Base-by-base conservation (phyloP, 805 yeast genomes). In the Spencermartinsiella europaea region DNA sequence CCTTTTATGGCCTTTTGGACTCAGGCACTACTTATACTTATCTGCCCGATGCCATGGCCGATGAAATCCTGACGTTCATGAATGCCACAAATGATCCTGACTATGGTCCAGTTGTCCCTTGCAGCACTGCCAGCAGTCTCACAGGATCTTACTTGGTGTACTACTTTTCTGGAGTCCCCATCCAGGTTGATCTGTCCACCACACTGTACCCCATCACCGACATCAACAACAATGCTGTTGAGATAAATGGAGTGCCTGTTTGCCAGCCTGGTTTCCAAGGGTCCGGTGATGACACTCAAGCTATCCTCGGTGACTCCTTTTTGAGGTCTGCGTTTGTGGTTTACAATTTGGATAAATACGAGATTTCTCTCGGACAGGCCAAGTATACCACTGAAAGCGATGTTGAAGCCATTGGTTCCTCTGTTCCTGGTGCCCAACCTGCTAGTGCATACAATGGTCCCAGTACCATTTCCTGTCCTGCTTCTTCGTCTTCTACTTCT, bases 321-420 rank as follows among this genome's bases (percentile, higher is more conserved):
- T 65, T 84, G 51, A 69, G 85, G 42, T 72, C 76, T 39, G 83
- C 81, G 2, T 85, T 83, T 59, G 73, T 77, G 25, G 87, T 81
- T n/a, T 81, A 75, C 62, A 85, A 85, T 61, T 66, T 81, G 42
- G 86, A 81, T 15, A 74, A 72, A 53, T 62, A 62, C 42, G 71
- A 76, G 55, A 66, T 83, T 31, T 76, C 83, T 0, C 49, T 84
- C 45, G 88, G 81, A 7, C 75, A 71, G 51, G 70, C 76, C 21
- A 45, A 38, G 16, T 54, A 38, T 47, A 54, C 57, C 47, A 50
- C 53, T 25, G 43, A 62, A 14, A 52, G 49, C 14, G 42, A 63
- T 42, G 59, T 64, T 35, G 42, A 51, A n/a, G 45, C 50, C 25
- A 48, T 47, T 34, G 45, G 53, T 14, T 28, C 22, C 20, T 22